Percentiles rank a stretch among this genome's conserved stretches.
Conservation (phyloP, 1,284 basidiomycete genomes). For the Puccinia polysora region DNA sequence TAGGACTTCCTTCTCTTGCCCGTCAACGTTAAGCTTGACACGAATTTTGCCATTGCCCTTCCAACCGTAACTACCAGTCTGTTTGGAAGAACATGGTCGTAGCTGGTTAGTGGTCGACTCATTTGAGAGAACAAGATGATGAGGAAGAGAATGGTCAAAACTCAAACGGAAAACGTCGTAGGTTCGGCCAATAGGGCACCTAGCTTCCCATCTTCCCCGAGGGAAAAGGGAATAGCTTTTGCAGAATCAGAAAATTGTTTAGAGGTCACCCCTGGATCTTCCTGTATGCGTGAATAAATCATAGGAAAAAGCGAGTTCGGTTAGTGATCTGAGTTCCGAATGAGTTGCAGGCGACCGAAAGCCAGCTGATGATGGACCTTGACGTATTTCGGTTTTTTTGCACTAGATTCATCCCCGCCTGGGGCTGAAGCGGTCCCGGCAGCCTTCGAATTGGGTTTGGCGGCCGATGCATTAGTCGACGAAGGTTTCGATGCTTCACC, state of each 20-base stretch:
- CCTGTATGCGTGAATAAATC: not conserved
- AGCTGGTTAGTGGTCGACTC: not conserved
- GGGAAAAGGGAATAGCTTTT: not conserved
- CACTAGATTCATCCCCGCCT: not conserved
- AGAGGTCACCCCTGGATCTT: conserved; percentile 11
- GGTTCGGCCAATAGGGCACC: not conserved
- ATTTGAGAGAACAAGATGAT: not conserved
- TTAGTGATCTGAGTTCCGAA: not conserved
- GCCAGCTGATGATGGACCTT: not conserved
- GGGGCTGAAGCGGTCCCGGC: not conserved
- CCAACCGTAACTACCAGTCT: conserved; percentile 25
- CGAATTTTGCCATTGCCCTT: not conserved
- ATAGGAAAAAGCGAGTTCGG: not conserved
- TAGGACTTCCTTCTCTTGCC: conserved; percentile 8
- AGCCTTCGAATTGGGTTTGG: conserved; percentile 2
- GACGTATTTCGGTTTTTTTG: not conserved
- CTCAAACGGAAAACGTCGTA: conserved; percentile 18
- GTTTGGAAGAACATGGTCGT: not conserved
- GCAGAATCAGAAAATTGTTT: conserved; percentile 17
- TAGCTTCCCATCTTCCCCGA: not conserved
- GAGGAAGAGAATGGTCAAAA: not conserved
- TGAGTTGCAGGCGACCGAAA: not conserved
- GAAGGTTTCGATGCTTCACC: not conserved
- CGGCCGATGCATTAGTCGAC: not conserved
- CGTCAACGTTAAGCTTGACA: conserved; percentile 1